These are phyloP conservation scores for Saturnispora saitoi DNA, from an alignment of 805 yeast genomes.

Conservation along the genomic window DNA sequence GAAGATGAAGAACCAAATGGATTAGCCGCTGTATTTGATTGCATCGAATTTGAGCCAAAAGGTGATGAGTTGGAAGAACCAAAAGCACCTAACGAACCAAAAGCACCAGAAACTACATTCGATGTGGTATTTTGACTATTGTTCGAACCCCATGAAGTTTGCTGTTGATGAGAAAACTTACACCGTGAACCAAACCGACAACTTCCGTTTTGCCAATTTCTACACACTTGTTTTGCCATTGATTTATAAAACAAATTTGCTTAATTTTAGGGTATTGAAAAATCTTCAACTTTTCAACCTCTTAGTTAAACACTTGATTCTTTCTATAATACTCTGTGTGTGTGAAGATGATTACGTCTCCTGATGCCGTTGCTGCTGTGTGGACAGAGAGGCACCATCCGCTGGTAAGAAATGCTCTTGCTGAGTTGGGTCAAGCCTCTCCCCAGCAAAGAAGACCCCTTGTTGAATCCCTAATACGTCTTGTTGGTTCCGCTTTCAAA, in stretches of 20 bases:
- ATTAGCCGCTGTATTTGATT: not conserved
- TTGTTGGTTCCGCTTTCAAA: not conserved
- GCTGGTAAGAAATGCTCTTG: not conserved
- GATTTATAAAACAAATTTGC: not conserved
- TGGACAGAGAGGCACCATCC: constrained; percentile 6
- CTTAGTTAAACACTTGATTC: not conserved
- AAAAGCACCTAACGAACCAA: constrained; percentile 1
- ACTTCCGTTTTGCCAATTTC: not conserved
- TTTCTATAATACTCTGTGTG: not conserved
- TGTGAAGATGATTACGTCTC: not conserved
- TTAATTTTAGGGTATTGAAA: not conserved
- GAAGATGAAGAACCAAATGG: constrained; percentile 1
- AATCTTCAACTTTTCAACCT: not conserved
- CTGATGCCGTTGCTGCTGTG: not conserved
- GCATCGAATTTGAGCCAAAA: not conserved
- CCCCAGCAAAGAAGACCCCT: not conserved
- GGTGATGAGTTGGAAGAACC: not conserved
- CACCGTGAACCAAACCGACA: constrained; percentile 1
- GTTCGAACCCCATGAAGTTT: not conserved
- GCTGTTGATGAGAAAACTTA: not conserved
- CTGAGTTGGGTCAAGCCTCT: constrained; percentile 1
- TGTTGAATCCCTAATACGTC: not conserved
- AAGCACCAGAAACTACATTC: not conserved
- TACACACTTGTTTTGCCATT: constrained; percentile 5
- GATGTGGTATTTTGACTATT: not conserved